A percentile compares a stretch with the other conserved stretches of the same genome.
phyloP scores from a whole-genome alignment of 2,329 filamentous ascomycete genomes.

The Fusarium sulawesiense region DNA sequence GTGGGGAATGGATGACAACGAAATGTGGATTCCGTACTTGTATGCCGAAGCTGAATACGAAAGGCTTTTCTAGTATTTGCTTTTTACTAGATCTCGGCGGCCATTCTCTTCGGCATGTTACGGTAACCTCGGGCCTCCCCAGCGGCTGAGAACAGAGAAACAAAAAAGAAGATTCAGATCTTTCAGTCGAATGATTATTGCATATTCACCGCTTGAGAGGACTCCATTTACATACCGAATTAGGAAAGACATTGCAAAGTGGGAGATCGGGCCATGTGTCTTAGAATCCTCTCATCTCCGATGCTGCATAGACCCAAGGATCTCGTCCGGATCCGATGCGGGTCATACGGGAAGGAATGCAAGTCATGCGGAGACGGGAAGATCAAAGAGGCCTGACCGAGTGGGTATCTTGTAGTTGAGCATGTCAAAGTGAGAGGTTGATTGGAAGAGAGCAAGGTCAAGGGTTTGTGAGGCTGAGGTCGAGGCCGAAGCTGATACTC shows the following conservation, averaged over 20 bases:
- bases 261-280: neutral
- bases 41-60: constrained; percentile 15
- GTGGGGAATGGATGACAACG: constrained; percentile 2
- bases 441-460: neutral
- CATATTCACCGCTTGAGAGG: neutral
- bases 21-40: constrained; percentile 15
- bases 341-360: constrained; percentile 8
- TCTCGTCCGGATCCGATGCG: constrained; percentile 22
- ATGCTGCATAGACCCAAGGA: constrained; percentile 1
- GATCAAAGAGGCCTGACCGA: neutral
- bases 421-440: neutral
- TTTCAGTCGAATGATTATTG: neutral
- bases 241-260: neutral
- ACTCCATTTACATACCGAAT: neutral
- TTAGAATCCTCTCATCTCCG: constrained; percentile 29
- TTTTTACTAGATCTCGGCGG: constrained; percentile 5
- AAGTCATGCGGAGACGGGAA: constrained; percentile 12
- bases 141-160: neutral
- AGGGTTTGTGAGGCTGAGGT: neutral
- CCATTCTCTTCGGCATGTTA: neutral
- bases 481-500: neutral
- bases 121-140: neutral
- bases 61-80: constrained; percentile 4
- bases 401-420: neutral
- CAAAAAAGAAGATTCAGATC: neutral